Evolutionary conservation across 768 basidiomycete genomes (phyloP), one percentile per base, ranked within the genome.

Genomic region (Botryobasidium botryosum): DNA sequence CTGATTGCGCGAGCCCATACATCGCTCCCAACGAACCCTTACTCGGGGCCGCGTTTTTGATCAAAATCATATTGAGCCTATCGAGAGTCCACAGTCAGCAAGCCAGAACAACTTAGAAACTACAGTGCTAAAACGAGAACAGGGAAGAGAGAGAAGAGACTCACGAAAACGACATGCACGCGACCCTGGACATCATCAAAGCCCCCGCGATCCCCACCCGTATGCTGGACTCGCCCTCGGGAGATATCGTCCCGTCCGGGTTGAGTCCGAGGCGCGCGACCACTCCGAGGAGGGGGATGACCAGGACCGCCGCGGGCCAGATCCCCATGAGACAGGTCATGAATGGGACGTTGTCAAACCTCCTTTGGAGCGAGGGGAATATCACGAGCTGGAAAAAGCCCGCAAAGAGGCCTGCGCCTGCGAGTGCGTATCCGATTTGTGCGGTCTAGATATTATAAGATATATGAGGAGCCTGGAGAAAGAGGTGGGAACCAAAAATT

Each of bases 1-100:
- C 51, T 45, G 59, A 55, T 50, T 63, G 60, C 0, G 58, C 57
- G 21, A 62, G 42, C 31, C 62, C 61, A 43, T 60, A 60, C 17
- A 57, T 52, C n/a, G 55, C 55, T 4, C 57, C 60, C 13, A 61
- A 54, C 15, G 58, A 58, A n/a, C 55, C 48, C 7, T 52, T 35
- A 13, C 51, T 55, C 2, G 58, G 58, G 3, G 59, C 53, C 29
- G 57, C 53, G 35, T 57, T 53, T 39, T 57, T 56, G 12, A 57
- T 56, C 35, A 61, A 50, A 13, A 61, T 58, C 57, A 61, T 61
- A 49, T 60, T 56, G 18, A 59, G 51, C 15, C 58, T 59, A 42
- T 28, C 45, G n/a, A 17, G 36, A 25, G 13, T 23, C 8, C 8
- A 17, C 35, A 4, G 12, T 1, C 25, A 29, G 50, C 40, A 53